Evolutionary conservation across 2,329 filamentous ascomycete species (phyloP), one percentile per base, ranked within the genome.

Genomic region (Botrytis sinoallii): DNA sequence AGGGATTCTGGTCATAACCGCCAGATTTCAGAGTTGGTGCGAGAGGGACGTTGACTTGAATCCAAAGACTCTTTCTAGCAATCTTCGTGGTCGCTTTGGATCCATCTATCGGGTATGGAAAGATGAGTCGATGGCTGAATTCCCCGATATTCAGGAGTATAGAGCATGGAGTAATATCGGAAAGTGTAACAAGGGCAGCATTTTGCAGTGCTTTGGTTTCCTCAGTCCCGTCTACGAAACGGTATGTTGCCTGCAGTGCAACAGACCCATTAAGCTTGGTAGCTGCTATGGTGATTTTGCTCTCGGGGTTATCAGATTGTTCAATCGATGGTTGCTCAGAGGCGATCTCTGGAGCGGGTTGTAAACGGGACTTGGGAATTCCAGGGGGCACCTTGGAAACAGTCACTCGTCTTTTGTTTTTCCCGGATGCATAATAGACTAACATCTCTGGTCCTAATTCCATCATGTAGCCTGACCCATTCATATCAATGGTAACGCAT

Each of bases 21-120:
- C 71, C 46, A 38, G 63, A 18, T 25, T n/a, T 44, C 22, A 69
- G 25, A 44, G 48, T 29, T 32, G 38, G 32, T 32, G 48, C 63
- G 18, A 67, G 20, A 25, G 70, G 70, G 16, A 66, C 70, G 29
- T 40, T 66, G 44, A 71, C 57, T 66, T 71, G 29, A 40, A 71
- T 71, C 70, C 70, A 66, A 22, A 35, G 70, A 25, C 59, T 71
- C 32, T 71, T 71, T 55, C 57, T 29, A 7, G 70, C 70, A 55
- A 52, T 71, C 22, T 29, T 61, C 4, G 44, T 52, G 22, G n/a
- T 66, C n/a, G 59, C 44, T 32, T 71, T 71, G 3, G 60, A 16
- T 25, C 40, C 70, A 35, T 71, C 22, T 25, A 66, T 71, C 29
- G 70, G 60, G 32, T 38, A 66, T 18, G 70, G 70, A 7, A 71